These are phyloP conservation scores for Plectosphaerella cucumerina DNA, from an alignment of 2,329 filamentous ascomycete species.

Conservation along the genomic window DNA sequence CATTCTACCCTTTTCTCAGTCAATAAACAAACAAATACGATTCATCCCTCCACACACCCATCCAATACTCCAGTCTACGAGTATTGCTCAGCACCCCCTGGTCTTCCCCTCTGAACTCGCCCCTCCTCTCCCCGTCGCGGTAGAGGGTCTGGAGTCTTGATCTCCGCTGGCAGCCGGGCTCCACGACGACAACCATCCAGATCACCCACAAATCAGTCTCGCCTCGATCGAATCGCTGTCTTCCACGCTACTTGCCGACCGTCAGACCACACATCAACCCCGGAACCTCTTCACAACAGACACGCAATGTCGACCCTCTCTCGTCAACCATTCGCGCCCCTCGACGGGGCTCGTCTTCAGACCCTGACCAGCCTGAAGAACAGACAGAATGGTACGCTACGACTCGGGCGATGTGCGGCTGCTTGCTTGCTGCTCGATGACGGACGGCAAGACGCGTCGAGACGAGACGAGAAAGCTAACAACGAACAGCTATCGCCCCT, in stretches of 20 bases:
- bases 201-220: neutral
- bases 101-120: too few relatives aligned
- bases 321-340: conserved; percentile 72
- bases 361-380: conserved; percentile 73
- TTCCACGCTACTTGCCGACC: too few relatives aligned
- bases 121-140: too few relatives aligned
- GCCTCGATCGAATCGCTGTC: neutral
- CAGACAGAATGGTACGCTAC: conserved; percentile 63
- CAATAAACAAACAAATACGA: neutral
- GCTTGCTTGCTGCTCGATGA: neutral
- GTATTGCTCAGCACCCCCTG: too few relatives aligned
- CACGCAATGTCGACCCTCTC: conserved; percentile 49
- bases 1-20: neutral
- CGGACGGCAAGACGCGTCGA: neutral
- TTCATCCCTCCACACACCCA: neutral
- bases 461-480: neutral
- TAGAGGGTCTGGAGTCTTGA: too few relatives aligned
- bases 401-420: neutral
- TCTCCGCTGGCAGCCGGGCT: neutral
- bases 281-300: conserved; percentile 4
- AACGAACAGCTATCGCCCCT: conserved; percentile 32
- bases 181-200: neutral
- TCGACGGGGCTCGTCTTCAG: conserved; percentile 66
- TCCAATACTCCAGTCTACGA: too few relatives aligned
- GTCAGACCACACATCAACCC: neutral